Evolutionary conservation across 225 moss, liverwort and hornwort genomes (phyloP).

Genomic region (Sphagnum contortum): DNA sequence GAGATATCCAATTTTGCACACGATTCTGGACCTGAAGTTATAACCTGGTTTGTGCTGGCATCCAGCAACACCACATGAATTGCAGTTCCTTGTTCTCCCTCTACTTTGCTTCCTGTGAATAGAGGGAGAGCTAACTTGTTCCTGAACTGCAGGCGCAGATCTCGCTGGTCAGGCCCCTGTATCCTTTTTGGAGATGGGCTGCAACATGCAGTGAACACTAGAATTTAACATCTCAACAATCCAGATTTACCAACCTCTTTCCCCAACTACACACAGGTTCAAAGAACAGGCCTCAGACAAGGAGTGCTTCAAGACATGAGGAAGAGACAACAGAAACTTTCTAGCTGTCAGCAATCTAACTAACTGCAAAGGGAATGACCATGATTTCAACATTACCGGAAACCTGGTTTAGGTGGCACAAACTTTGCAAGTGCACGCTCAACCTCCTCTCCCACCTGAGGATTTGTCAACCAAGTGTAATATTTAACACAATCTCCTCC

Average conservation of each 20-base stretch:
- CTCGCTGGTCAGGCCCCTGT: conserved; percentile 32
- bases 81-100: conserved; percentile 49
- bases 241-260: no score
- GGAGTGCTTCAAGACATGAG: no score
- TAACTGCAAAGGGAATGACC: no score
- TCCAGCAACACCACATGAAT: conserved; percentile 46
- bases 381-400: conserved; percentile 15
- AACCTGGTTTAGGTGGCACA: conserved; percentile 50
- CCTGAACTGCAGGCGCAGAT: conserved; percentile 42
- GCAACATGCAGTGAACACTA: not conserved
- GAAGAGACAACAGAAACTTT: no score
- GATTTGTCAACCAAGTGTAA: no score
- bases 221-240: no score
- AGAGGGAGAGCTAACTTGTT: conserved; percentile 50
- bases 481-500: no score
- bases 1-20: conserved; percentile 47
- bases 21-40: conserved; percentile 28
- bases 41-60: conserved; percentile 30
- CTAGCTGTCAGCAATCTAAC: no score
- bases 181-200: conserved; percentile 42
- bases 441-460: conserved; percentile 75
- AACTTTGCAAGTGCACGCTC: conserved; percentile 67
- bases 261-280: no score
- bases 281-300: no score
- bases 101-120: conserved; percentile 55